Evolutionary conservation across 1,139 yeast genomes (phyloP).

Genomic region (Arxiozyma slooffiae): DNA sequence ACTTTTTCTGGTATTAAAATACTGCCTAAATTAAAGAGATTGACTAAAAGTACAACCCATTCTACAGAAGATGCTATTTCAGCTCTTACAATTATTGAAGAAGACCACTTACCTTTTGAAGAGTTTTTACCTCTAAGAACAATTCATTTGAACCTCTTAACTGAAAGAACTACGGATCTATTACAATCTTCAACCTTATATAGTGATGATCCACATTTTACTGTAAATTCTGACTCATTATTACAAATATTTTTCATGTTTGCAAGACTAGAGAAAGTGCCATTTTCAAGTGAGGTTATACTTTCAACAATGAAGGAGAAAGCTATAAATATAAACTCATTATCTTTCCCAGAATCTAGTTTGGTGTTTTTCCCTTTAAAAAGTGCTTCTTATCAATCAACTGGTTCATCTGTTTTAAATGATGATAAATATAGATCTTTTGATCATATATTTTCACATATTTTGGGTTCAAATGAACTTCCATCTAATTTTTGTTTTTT

Average conservation of each 20-base stretch:
- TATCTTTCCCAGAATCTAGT: conserved; percentile 13
- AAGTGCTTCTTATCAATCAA: conserved; percentile 21
- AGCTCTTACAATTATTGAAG: conserved; percentile 12
- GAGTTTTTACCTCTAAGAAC: conserved; percentile 39
- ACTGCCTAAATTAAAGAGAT: conserved; percentile 12
- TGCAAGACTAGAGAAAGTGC: conserved; percentile 41
- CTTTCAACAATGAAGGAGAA: conserved; percentile 39
- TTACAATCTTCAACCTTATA: conserved; percentile 49
- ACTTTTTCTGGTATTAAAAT: conserved; percentile 15
- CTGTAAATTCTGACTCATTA: conserved; percentile 37
- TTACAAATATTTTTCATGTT: conserved; percentile 47
- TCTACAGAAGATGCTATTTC: conserved; percentile 13
- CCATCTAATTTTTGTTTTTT: conserved; percentile 22
- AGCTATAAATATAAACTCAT: conserved; percentile 22
- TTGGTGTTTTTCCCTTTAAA: conserved; percentile 21
- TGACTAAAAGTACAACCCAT: conserved; percentile 13
- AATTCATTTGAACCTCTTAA: conserved; percentile 47
- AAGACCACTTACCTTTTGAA: conserved; percentile 17
- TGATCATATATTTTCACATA: conserved; percentile 22
- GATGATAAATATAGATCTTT: conserved; percentile 19
- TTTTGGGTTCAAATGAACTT: conserved; percentile 24
- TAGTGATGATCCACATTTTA: conserved; percentile 29
- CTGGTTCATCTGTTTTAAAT: conserved; percentile 10
- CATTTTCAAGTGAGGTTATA: conserved; percentile 44
- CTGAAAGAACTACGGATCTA: conserved; percentile 59